Evolutionary conservation across 768 basidiomycete genomes (phyloP), one percentile per base, ranked within the genome.

Genomic region (Zangia roseola): DNA sequence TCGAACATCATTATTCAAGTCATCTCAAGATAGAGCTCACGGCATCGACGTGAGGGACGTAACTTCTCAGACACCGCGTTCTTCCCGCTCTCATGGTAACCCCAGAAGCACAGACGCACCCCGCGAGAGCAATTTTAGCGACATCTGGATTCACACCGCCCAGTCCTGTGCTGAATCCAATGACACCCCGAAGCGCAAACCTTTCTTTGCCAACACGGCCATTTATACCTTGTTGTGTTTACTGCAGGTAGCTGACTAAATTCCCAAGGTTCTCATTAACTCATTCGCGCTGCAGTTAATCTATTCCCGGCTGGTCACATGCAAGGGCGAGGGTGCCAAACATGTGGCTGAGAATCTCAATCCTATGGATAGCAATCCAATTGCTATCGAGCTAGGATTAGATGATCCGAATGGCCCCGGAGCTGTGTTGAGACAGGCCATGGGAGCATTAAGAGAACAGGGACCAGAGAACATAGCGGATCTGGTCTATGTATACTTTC

Each of bases 131-230:
- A 50, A 49, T 25, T 42, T 62, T 45, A 68, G 73, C 23, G 83
- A 86, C 56, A 66, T 79, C 23, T 88, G 86, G 86, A 79, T 86
- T 48, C 74, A 70, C 49, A 83, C 62, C 26, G 51, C 50, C 30
- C 65, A 38, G 52, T 43, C 54, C 23, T 55, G 61, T 40, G 46
- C 47, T n/a, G 57, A 59, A 52, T 52, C 59, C 13, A 54, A 43
- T 28, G 71, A 72, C 48, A 45, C 57, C 7, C 55, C 60, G 43
- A 75, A 70, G 45, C 73, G 76, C 39, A 79, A 68, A 45, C 77
- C 86, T 9, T 91, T 97, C 69, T 98, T 95, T 69, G 82, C 82
- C 50, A 97, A 97, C 70, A 92, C 91, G 40, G 88, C 91, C 19
- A 91, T 93, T 65, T 99, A 98, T 71, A 89, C 89, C 7, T 66